These are phyloP conservation scores for Elongisporangium prolatum DNA, from an alignment of 352 stramenopile genomes.

Conservation along the genomic window DNA sequence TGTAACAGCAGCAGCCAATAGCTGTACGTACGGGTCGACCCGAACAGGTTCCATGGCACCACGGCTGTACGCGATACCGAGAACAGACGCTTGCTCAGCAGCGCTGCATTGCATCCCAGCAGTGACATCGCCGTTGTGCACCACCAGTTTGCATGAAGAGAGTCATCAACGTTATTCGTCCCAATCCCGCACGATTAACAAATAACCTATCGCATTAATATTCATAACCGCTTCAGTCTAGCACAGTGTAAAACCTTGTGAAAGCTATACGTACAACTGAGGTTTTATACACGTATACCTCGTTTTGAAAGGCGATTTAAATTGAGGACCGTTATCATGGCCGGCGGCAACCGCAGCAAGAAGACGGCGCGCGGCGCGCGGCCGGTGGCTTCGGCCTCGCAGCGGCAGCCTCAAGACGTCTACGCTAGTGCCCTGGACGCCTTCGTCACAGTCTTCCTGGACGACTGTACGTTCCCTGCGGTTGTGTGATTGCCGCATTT, in stretches of 20 bases:
- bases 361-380: constrained; percentile 3
- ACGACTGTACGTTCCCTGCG: constrained; percentile 35
- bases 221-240: no score
- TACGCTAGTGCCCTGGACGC: constrained; percentile 10
- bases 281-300: background rate
- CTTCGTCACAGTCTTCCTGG: constrained; percentile 50
- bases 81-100: constrained; percentile 10
- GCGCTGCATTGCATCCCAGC: constrained; percentile 5
- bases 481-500: background rate
- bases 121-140: constrained; percentile 1
- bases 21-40: constrained; percentile 13
- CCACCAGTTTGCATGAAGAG: background rate
- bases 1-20: background rate
- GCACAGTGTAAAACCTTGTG: background rate
- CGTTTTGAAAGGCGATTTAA: background rate
- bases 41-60: constrained; percentile 43
- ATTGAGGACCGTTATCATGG: background rate
- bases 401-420: background rate
- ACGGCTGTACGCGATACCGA: constrained; percentile 10
- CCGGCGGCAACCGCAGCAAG: constrained; percentile 3
- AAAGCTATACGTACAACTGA: background rate
- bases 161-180: background rate
- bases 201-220: background rate
- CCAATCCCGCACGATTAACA: background rate
- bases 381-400: background rate